These are phyloP conservation scores for Mucor ambiguus DNA, from an alignment of 371 early-diverging fungal genomes.

Conservation along the genomic window DNA sequence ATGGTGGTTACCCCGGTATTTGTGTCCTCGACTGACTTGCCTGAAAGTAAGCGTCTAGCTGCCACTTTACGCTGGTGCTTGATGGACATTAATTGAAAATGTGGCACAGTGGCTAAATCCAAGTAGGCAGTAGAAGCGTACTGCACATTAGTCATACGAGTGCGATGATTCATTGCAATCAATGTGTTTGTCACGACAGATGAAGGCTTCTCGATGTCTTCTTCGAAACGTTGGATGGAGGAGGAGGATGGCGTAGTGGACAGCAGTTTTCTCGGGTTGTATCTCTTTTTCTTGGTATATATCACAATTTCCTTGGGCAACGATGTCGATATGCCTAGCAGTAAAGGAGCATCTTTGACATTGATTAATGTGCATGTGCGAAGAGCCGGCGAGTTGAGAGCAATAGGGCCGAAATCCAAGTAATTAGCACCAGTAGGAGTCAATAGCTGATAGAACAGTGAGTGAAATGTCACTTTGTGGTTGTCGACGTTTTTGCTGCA, in stretches of 20 bases:
- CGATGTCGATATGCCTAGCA: slow-evolving; percentile 64
- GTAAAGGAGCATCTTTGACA: slow-evolving; percentile 60
- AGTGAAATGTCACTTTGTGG: slow-evolving; percentile 93
- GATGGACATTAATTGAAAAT: slow-evolving; percentile 1
- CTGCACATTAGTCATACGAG: slow-evolving; percentile 15
- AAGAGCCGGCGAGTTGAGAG: slow-evolving; percentile 79
- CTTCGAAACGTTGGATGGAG: not conserved
- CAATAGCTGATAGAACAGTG: slow-evolving; percentile 90
- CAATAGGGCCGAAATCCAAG: slow-evolving; percentile 88
- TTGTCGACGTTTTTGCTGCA: slow-evolving; percentile 94
- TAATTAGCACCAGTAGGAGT: slow-evolving; percentile 88
- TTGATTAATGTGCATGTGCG: slow-evolving; percentile 86
- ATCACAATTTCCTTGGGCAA: slow-evolving; percentile 67
- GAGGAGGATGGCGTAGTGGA: not conserved
- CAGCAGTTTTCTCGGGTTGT: slow-evolving; percentile 4
- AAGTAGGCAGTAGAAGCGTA: slow-evolving; percentile 35
- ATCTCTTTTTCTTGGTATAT: slow-evolving; percentile 41
- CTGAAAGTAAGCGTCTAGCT: not conserved
- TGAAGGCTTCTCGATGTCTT: not conserved
- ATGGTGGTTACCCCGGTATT: not conserved
- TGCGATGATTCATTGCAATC: slow-evolving; percentile 8
- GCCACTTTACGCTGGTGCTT: slow-evolving; percentile 11
- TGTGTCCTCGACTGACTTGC: not conserved
- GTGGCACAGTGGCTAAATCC: slow-evolving; percentile 37
- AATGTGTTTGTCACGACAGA: slow-evolving; percentile 3